These are phyloP conservation scores for Tylopilus subfusipes DNA, from an alignment of 768 basidiomycete species.

Conservation along the genomic window DNA sequence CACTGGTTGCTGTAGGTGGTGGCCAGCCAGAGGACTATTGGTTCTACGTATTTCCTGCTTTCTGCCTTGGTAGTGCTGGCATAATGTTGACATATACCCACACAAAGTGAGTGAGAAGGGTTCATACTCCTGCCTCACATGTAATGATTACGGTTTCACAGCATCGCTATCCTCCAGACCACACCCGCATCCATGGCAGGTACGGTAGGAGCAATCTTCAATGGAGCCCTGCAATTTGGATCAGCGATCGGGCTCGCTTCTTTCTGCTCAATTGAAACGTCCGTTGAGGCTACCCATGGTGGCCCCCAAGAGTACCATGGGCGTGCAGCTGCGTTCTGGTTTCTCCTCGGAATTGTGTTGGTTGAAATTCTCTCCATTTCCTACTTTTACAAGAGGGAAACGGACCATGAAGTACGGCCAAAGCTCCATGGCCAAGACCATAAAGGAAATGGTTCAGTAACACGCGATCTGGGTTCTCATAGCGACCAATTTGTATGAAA, in stretches of 20 bases:
- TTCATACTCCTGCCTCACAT: neutral
- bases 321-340: slow-evolving; percentile 45
- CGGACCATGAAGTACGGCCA: slow-evolving; percentile 7
- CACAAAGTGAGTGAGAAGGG: slow-evolving; percentile 51
- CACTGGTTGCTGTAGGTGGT: slow-evolving; percentile 42
- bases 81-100: slow-evolving; percentile 44
- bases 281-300: slow-evolving; percentile 36
- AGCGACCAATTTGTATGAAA: neutral
- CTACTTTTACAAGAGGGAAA: slow-evolving; percentile 33
- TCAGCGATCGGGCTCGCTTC: slow-evolving; percentile 49
- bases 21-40: slow-evolving; percentile 43
- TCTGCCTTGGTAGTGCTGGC: slow-evolving; percentile 46
- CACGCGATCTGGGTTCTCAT: neutral
- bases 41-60: slow-evolving; percentile 47
- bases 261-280: slow-evolving; percentile 46
- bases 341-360: slow-evolving; percentile 36
- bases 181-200: slow-evolving; percentile 49
- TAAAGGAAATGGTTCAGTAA: neutral
- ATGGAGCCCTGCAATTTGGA: slow-evolving; percentile 50
- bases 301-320: slow-evolving; percentile 36
- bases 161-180: slow-evolving; percentile 49
- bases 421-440: neutral
- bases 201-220: slow-evolving; percentile 54
- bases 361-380: slow-evolving; percentile 32
- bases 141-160: slow-evolving; percentile 15